Percentiles rank a stretch among this genome's conserved stretches.
Evolutionary conservation across 306 rosid genomes (phyloP).

Genomic region (Coriaria nepalensis): DNA sequence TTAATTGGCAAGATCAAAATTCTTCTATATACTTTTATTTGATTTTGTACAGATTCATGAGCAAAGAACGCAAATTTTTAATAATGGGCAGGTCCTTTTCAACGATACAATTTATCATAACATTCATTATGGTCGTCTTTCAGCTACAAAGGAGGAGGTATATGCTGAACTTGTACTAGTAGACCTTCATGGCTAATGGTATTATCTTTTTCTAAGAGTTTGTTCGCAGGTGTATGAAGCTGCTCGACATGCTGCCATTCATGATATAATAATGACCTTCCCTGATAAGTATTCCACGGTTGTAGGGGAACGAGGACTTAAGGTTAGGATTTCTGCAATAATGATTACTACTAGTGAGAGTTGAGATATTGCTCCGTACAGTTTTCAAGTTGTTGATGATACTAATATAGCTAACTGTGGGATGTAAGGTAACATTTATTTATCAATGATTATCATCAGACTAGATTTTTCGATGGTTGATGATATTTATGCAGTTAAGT

Average conservation of each 20-base stretch:
- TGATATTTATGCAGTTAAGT: slow-evolving; percentile 54
- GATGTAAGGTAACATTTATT: no score
- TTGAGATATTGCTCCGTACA: no score
- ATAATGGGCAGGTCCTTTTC: slow-evolving; percentile 66
- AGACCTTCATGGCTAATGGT: no score
- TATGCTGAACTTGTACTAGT: no score
- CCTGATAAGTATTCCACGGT: slow-evolving; percentile 71
- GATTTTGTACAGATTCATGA: slow-evolving; percentile 1
- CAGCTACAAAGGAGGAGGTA: slow-evolving; percentile 87
- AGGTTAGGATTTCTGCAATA: no score
- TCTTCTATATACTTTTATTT: slow-evolving; percentile 8
- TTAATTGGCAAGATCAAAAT: slow-evolving; percentile 7
- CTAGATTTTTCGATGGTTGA: slow-evolving; percentile 10
- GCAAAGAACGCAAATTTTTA: slow-evolving; percentile 12
- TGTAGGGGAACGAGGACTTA: slow-evolving; percentile 97
- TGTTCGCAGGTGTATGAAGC: slow-evolving; percentile 73
- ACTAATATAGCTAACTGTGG: no score
- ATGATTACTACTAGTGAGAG: background rate
- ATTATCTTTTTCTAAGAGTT: no score
- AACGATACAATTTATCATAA: slow-evolving; percentile 89
- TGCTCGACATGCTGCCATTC: slow-evolving; percentile 82
- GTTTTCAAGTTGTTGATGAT: no score
- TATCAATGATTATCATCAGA: background rate
- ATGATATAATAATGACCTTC: slow-evolving; percentile 80
- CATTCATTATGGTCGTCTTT: slow-evolving; percentile 80